Percentiles rank a stretch among this genome's conserved stretches.
Evolutionary conservation across 2,329 filamentous ascomycete species (phyloP).

Genomic region (Lojkania enalia): DNA sequence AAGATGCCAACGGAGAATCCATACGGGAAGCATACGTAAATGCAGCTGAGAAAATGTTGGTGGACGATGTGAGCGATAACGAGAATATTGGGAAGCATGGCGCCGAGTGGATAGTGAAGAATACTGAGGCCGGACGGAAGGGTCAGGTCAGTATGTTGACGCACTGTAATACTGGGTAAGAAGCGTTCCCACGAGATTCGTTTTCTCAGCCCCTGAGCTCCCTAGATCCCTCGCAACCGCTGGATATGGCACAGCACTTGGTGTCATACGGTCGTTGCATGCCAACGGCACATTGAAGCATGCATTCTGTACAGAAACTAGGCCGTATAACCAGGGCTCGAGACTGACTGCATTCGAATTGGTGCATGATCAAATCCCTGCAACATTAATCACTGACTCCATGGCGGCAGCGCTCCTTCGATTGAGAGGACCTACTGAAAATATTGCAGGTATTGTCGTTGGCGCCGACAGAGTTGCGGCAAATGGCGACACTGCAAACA

Average conservation of each 20-base stretch:
- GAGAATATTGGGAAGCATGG: slow-evolving; percentile 81
- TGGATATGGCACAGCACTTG: slow-evolving; percentile 94
- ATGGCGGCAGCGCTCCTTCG: slow-evolving; percentile 90
- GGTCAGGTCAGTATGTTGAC: slow-evolving; percentile 80
- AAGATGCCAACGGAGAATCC: slow-evolving; percentile 51
- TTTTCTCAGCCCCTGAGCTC: slow-evolving; percentile 23
- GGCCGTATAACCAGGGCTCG: slow-evolving; percentile 97
- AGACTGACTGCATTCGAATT: slow-evolving; percentile 94
- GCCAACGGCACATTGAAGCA: slow-evolving; percentile 68
- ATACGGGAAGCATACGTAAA: slow-evolving; percentile 73
- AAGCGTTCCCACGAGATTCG: neutral
- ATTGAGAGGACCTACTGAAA: slow-evolving; percentile 60
- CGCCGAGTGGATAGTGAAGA: slow-evolving; percentile 76
- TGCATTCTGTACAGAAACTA: slow-evolving; percentile 94
- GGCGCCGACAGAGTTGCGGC: slow-evolving; percentile 93
- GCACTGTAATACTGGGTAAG: slow-evolving; percentile 93
- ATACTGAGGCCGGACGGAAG: slow-evolving; percentile 55
- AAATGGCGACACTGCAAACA: slow-evolving; percentile 98
- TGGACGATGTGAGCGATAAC: slow-evolving; percentile 86
- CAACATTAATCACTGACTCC: slow-evolving; percentile 91
- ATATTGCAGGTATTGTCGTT: slow-evolving; percentile 85
- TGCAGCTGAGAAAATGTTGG: slow-evolving; percentile 83
- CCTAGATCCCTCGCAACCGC: slow-evolving; percentile 85
- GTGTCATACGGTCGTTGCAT: slow-evolving; percentile 85
- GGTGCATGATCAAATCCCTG: slow-evolving; percentile 88